Evolutionary conservation across 106 monocot genomes (phyloP).

Genomic region (Triglochin maritima): DNA sequence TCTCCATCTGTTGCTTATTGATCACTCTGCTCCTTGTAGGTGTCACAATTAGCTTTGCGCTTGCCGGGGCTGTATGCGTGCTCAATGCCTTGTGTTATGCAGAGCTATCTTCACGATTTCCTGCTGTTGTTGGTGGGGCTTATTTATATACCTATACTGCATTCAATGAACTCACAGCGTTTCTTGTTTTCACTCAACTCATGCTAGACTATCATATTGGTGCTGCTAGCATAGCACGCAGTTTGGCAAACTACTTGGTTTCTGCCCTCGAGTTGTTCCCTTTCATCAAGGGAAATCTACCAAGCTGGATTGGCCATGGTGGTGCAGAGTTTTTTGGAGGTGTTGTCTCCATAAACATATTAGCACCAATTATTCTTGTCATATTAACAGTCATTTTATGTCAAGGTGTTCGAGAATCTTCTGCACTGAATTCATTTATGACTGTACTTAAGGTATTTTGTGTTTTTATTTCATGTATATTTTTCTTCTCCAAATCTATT

Average conservation of each 20-base stretch:
- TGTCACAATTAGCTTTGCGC: slow-evolving; percentile 84
- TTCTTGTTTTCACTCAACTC: slow-evolving; percentile 86
- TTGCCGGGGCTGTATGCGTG: slow-evolving; percentile 84
- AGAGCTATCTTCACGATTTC: slow-evolving; percentile 83
- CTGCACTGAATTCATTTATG: slow-evolving; percentile 75
- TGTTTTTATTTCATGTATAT: not conserved
- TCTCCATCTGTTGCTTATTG: not conserved
- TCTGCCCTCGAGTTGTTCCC: slow-evolving; percentile 78
- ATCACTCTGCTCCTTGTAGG: slow-evolving; percentile 27
- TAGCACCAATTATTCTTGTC: slow-evolving; percentile 71
- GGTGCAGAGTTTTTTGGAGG: slow-evolving; percentile 80
- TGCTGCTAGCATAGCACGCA: slow-evolving; percentile 93
- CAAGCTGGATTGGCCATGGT: slow-evolving; percentile 87
- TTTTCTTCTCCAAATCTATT: not conserved
- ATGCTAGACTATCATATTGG: slow-evolving; percentile 99
- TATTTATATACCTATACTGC: slow-evolving; percentile 89
- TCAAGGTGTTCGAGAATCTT: slow-evolving; percentile 80
- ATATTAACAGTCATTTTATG: slow-evolving; percentile 75
- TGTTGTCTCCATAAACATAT: slow-evolving; percentile 69
- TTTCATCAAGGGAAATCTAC: slow-evolving; percentile 57
- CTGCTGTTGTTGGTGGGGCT: slow-evolving; percentile 93
- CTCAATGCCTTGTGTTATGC: slow-evolving; percentile 97
- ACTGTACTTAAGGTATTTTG: slow-evolving; percentile 65
- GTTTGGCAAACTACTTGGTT: slow-evolving; percentile 78
- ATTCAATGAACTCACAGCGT: slow-evolving; percentile 89